Conservation (phyloP, 1,284 basidiomycete species). For the Takashimella tepidaria region DNA sequence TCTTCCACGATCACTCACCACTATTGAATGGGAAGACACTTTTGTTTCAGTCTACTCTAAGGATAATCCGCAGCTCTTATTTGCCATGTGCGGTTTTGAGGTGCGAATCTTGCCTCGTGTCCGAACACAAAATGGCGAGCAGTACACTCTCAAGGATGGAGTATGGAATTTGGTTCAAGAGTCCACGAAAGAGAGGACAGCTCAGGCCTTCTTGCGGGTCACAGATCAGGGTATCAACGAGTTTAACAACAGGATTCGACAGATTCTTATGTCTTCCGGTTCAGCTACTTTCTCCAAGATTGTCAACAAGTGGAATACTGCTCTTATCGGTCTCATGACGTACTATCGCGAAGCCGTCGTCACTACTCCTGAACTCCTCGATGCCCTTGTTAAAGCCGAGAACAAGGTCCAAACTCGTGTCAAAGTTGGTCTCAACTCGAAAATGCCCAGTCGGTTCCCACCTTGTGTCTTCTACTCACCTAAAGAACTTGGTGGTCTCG, state of each 20-base stretch:
- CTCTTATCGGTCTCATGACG: constrained; percentile 89
- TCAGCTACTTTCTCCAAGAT: constrained; percentile 99
- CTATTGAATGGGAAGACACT: constrained; percentile 98
- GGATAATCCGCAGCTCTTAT: constrained; percentile 95
- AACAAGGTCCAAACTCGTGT: constrained; percentile 99
- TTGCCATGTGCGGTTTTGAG: constrained; percentile 98
- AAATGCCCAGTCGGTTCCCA: constrained; percentile 99
- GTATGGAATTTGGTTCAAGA: constrained; percentile 97
- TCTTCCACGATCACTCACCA: constrained; percentile 89
- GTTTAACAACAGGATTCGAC: constrained; percentile 94
- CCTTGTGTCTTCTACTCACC: constrained; percentile 93
- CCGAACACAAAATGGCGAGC: constrained; percentile 88
- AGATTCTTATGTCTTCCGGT: constrained; percentile 97
- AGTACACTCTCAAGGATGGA: constrained; percentile 92
- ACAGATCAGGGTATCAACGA: constrained; percentile 95
- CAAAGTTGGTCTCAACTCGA: constrained; percentile 97
- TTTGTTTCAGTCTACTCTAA: constrained; percentile 95
- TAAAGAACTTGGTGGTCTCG: constrained; percentile 93
- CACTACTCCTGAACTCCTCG: constrained; percentile 91
- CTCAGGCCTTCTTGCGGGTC: constrained; percentile 94
- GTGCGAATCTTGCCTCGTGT: constrained; percentile 85
- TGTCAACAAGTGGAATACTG: constrained; percentile 99
- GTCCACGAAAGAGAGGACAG: constrained; percentile 93
- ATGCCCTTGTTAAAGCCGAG: constrained; percentile 91
- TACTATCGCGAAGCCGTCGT: constrained; percentile 99